A percentile compares a stretch with the other conserved stretches of the same genome.
Evolutionary conservation across 2,329 filamentous ascomycete species (phyloP).

Genomic region (Colletotrichum tabaci): DNA sequence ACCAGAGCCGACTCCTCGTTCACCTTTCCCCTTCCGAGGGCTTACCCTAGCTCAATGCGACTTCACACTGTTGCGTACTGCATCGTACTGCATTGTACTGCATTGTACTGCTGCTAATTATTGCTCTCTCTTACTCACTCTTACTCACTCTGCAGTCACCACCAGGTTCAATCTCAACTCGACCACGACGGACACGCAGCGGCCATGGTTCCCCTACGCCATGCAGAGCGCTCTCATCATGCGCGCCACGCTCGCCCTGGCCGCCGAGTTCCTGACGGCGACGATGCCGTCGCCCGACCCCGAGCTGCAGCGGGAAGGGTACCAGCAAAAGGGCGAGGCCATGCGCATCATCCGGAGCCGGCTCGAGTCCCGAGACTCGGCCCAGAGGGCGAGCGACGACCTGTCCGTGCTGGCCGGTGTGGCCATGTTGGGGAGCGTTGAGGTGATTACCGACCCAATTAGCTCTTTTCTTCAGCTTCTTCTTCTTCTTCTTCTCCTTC

Average conservation of each 20-base stretch:
- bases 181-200: slow-evolving; percentile 35
- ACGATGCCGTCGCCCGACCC: slow-evolving; percentile 36
- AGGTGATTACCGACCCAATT: slow-evolving; percentile 18
- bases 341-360: slow-evolving; percentile 39
- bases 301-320: slow-evolving; percentile 38
- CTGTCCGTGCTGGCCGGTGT: slow-evolving; percentile 34
- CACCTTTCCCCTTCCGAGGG: no score
- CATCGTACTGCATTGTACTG: no score
- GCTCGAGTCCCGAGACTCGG: slow-evolving; percentile 14
- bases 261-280: slow-evolving; percentile 39
- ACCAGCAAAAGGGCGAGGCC: slow-evolving; percentile 40
- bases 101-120: no score
- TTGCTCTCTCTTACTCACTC: no score
- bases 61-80: no score
- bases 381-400: slow-evolving; percentile 22
- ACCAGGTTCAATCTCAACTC: slow-evolving; percentile 42
- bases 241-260: slow-evolving; percentile 40
- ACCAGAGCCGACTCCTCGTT: neutral
- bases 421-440: slow-evolving; percentile 39
- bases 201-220: slow-evolving; percentile 44
- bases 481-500: no score
- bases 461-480: no score
- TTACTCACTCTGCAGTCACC: slow-evolving; percentile 35
- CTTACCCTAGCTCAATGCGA: no score
- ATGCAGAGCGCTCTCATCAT: slow-evolving; percentile 43